Evolutionary conservation across 78 protist genomes (phyloP), one percentile per base, ranked within the genome.

Genomic region (Andalucia godoyi): DNA sequence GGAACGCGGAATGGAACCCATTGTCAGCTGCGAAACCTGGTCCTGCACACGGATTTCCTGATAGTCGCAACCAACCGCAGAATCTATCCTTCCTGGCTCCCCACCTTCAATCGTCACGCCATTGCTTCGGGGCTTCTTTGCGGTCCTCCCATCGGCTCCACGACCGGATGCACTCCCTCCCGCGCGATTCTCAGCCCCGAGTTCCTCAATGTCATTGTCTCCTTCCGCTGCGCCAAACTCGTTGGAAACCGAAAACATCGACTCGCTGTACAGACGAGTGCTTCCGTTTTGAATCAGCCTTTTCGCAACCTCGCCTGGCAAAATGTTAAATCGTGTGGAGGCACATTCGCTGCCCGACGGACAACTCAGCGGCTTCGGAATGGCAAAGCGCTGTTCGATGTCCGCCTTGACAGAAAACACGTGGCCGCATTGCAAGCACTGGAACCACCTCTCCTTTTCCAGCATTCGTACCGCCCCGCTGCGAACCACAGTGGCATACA

Each of bases 1-100:
- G 8, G 87, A 70, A 17, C 95, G 64, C 6, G 99, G 99, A 13
- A 92, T 79, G 8, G 81, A 36, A 1, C 96, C 96, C 0, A 84
- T 64, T 10, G 69, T 76, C 1, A 85, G 47, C 17, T 66, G 53
- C 29, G 8, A 0, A 7, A 67, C 60, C 60, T 89, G 86, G 54
- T 91, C 97, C 39, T 91, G 97, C 1, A 91, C 27, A 43, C 61
- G 64, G 54, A 85, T 79, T 12, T 83, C 90, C 45, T 79, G 90
- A 37, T 69, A 67, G 41, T 82, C 84, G n/a, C 78, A 57, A 18
- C 69, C 66, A 10, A 58, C 59, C 9, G 73, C 17, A 57, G 12
- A 8, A 15, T 27, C 25, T 60, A n/a, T n/a, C n/a, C n/a, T n/a
- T n/a, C n/a, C n/a, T n/a, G n/a, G n/a, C n/a, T n/a, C n/a, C n/a